These are phyloP conservation scores for Chlorella sp. DNA, from an alignment of 139 green algal genomes.

Conservation along the genomic window DNA sequence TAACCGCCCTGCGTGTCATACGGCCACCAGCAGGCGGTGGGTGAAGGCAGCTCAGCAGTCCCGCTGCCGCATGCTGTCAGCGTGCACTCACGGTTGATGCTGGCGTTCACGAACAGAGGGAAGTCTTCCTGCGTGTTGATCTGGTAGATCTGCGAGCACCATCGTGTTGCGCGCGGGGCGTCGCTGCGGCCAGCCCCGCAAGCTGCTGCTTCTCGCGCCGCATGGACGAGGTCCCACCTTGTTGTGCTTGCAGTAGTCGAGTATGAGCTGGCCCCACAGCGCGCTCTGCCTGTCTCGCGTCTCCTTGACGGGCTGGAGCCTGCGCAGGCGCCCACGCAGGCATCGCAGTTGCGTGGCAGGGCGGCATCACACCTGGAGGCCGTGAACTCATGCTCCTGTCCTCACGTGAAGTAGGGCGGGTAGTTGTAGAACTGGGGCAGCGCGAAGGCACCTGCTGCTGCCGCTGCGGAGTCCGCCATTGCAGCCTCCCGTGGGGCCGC, in stretches of 20 bases:
- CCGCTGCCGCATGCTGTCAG: not conserved
- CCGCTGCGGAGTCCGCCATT: too few relatives aligned
- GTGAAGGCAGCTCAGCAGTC: not conserved
- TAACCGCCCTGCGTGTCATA: slow-evolving; percentile 46
- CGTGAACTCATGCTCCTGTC: too few relatives aligned
- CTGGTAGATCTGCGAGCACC: slow-evolving; percentile 24
- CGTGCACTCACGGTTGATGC: slow-evolving; percentile 57
- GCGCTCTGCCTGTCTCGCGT: slow-evolving; percentile 66
- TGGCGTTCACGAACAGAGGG: slow-evolving; percentile 54
- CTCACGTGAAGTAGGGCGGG: slow-evolving; percentile 73
- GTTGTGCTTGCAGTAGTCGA: slow-evolving; percentile 61
- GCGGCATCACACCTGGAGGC: too few relatives aligned
- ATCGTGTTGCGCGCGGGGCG: too few relatives aligned
- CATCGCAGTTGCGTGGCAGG: not conserved
- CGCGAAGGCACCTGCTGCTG: slow-evolving; percentile 24
- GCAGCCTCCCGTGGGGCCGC: too few relatives aligned
- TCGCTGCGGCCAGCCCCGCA: too few relatives aligned
- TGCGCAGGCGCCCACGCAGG: too few relatives aligned
- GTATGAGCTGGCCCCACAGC: slow-evolving; percentile 67
- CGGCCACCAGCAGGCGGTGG: not conserved
- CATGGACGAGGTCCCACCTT: too few relatives aligned
- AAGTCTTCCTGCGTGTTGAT: slow-evolving; percentile 43
- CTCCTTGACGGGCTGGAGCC: slow-evolving; percentile 75
- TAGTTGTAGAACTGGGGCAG: slow-evolving; percentile 64
- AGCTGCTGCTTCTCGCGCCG: too few relatives aligned